Conservation (phyloP, 148 eudicot species). For the Nepenthes gracilis region DNA sequence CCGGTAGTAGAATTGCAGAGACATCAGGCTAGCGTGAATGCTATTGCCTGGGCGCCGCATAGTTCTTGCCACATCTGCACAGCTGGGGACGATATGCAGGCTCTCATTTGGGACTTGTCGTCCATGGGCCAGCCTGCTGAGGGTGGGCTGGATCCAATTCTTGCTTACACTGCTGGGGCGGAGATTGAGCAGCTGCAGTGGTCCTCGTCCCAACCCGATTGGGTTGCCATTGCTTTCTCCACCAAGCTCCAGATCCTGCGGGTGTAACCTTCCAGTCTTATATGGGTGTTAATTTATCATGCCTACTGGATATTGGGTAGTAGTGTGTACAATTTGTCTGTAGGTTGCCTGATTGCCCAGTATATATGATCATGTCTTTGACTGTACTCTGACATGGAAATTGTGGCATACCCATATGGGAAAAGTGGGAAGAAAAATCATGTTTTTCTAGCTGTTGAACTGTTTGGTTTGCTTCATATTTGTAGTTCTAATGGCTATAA, state of each 20-base stretch:
- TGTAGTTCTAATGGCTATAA: no score
- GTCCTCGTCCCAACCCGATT: slow-evolving; percentile 95
- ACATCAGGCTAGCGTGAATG: slow-evolving; percentile 83
- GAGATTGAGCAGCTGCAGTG: slow-evolving; percentile 98
- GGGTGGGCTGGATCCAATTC: slow-evolving; percentile 90
- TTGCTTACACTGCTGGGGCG: slow-evolving; percentile 94
- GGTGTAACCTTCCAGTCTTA: slow-evolving; percentile 17
- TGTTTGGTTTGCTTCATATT: no score
- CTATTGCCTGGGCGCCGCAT: slow-evolving; percentile 97
- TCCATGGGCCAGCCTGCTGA: slow-evolving; percentile 95
- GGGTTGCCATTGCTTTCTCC: slow-evolving; percentile 96
- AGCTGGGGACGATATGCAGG: slow-evolving; percentile 98
- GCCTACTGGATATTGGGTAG: not conserved
- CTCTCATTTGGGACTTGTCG: slow-evolving; percentile 85
- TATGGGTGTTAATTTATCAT: not conserved
- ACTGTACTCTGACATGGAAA: no score
- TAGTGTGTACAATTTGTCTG: no score
- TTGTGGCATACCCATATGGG: no score
- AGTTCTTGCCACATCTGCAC: slow-evolving; percentile 92
- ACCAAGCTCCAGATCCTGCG: slow-evolving; percentile 89
- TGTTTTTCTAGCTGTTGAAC: no score
- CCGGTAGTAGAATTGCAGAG: slow-evolving; percentile 93
- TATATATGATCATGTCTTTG: no score
- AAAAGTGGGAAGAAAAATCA: no score
- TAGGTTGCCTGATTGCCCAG: no score